phyloP scores from a whole-genome alignment of 1,284 basidiomycete species.

The Tilletia horrida region DNA sequence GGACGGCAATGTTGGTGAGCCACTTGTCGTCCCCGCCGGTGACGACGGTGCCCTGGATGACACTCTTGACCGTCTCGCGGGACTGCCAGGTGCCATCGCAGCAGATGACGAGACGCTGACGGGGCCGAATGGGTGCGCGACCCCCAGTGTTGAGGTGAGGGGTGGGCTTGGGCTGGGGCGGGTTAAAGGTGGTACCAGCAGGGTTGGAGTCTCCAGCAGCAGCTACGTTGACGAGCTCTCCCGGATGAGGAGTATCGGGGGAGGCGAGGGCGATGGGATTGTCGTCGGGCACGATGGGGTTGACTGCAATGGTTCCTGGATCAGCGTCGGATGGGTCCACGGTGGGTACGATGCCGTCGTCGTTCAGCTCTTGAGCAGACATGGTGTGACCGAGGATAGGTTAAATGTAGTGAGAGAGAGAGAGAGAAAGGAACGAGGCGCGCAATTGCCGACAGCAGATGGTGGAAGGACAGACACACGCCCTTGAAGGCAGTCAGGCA shows the following conservation, averaged over 20 bases:
- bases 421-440: too few species aligned
- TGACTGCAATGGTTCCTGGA: background rate
- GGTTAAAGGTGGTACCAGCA: background rate
- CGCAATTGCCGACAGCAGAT: too few species aligned
- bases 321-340: background rate
- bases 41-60: slow-evolving; percentile 19
- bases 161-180: background rate
- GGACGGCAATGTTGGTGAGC: slow-evolving; percentile 40
- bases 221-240: background rate
- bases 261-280: slow-evolving; percentile 8
- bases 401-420: too few species aligned
- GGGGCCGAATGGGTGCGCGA: slow-evolving; percentile 24
- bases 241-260: background rate
- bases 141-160: background rate
- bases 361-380: too few species aligned
- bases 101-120: slow-evolving; percentile 36
- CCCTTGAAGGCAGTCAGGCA: too few species aligned
- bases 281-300: background rate
- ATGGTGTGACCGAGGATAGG: too few species aligned
- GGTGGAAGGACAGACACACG: too few species aligned
- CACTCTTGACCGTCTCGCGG: slow-evolving; percentile 32
- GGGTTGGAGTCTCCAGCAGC: background rate
- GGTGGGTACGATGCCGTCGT: too few species aligned
- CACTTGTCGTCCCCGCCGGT: slow-evolving; percentile 22
- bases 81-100: slow-evolving; percentile 40